Conservation (phyloP, 106 monocot species). For the Posidonia australis region DNA sequence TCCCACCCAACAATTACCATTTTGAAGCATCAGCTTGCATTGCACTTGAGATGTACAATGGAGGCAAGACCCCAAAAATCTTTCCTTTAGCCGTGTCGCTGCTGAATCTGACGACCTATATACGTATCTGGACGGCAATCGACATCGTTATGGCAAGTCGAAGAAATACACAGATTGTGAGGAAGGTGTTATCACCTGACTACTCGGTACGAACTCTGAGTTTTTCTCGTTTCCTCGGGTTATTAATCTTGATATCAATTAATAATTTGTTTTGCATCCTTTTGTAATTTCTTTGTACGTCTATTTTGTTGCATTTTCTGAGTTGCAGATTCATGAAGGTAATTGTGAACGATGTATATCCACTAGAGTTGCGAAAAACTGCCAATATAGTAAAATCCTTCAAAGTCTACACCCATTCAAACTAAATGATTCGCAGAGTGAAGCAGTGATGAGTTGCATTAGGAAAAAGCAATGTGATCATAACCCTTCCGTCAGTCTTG, state of each 20-base stretch:
- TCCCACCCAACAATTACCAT: conserved; percentile 3
- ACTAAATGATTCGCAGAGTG: not conserved
- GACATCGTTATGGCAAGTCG: not conserved
- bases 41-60: not conserved
- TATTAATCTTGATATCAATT: too few relatives aligned
- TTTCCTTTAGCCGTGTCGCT: conserved; percentile 16
- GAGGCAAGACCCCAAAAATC: not conserved
- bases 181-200: not conserved
- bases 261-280: too few relatives aligned
- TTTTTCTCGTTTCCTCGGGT: not conserved
- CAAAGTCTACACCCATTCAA: not conserved
- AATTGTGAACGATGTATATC: not conserved
- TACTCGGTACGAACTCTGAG: not conserved
- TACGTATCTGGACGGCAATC: conserved; percentile 36
- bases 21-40: conserved; percentile 1
- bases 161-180: not conserved
- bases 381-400: not conserved
- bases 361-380: not conserved
- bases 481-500: too few relatives aligned
- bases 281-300: not conserved
- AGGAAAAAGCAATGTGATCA: not conserved
- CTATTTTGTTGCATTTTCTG: not conserved
- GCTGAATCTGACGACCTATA: conserved; percentile 21
- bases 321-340: not conserved
- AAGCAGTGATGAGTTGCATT: not conserved